Evolutionary conservation across 2,329 filamentous ascomycete genomes (phyloP).

Genomic region (Penicillium concentricum): DNA sequence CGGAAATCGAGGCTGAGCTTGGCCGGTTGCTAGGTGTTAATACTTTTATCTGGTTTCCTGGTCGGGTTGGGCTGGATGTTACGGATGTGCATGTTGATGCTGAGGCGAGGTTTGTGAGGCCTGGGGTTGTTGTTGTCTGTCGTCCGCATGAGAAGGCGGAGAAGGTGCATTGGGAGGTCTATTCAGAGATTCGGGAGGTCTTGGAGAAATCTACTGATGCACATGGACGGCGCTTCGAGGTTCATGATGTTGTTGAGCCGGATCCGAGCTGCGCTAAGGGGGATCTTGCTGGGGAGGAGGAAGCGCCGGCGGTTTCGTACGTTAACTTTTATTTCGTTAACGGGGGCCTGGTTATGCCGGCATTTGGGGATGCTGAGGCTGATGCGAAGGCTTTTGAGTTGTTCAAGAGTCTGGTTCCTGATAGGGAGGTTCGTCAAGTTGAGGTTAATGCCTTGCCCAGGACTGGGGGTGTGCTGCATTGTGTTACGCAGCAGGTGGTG

Average conservation of each 20-base stretch:
- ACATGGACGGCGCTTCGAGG: slow-evolving; percentile 22
- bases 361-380: slow-evolving; percentile 26
- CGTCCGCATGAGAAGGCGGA: slow-evolving; percentile 22
- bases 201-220: slow-evolving; percentile 24
- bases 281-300: slow-evolving; percentile 20
- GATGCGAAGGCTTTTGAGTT: slow-evolving; percentile 26
- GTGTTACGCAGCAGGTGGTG: slow-evolving; percentile 32
- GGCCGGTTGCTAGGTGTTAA: slow-evolving; percentile 26
- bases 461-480: slow-evolving; percentile 33
- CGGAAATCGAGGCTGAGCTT: slow-evolving; percentile 28
- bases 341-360: slow-evolving; percentile 29
- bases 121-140: slow-evolving; percentile 29
- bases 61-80: slow-evolving; percentile 30
- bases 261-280: slow-evolving; percentile 21
- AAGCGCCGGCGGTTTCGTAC: slow-evolving; percentile 27
- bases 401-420: slow-evolving; percentile 25
- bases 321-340: slow-evolving; percentile 35
- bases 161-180: slow-evolving; percentile 24
- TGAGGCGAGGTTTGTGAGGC: slow-evolving; percentile 27
- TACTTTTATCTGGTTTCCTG: slow-evolving; percentile 37
- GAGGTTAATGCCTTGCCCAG: slow-evolving; percentile 29
- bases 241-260: slow-evolving; percentile 30
- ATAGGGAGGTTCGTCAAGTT: slow-evolving; percentile 28
- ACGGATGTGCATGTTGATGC: slow-evolving; percentile 38
- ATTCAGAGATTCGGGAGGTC: slow-evolving; percentile 24